A percentile compares a stretch with the other conserved stretches of the same genome.
Evolutionary conservation across 306 rosid species (phyloP).

Genomic region (Trichosanthes cucumerina): DNA sequence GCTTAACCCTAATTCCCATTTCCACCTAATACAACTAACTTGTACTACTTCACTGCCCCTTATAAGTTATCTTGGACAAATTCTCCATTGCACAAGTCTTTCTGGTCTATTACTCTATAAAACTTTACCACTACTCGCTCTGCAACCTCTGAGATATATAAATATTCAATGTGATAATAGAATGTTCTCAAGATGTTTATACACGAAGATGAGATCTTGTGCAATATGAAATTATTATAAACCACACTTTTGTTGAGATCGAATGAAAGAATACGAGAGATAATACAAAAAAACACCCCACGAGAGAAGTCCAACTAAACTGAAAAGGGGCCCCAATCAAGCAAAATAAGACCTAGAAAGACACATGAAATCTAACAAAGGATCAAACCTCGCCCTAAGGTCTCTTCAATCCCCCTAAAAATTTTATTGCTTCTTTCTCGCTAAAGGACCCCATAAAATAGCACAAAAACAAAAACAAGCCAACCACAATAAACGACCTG

Average conservation of each 20-base stretch:
- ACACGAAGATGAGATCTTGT: background rate
- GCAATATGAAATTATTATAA: background rate
- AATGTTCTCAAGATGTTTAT: background rate
- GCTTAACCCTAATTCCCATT: slow-evolving; percentile 1
- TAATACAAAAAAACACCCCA: background rate
- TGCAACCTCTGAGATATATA: background rate
- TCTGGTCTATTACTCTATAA: no score
- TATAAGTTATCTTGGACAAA: background rate
- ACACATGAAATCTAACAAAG: background rate
- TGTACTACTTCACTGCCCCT: background rate
- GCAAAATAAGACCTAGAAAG: background rate
- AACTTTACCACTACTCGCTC: background rate
- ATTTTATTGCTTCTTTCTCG: background rate
- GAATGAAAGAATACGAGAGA: background rate
- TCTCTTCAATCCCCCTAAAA: background rate
- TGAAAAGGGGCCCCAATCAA: background rate
- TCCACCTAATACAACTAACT: slow-evolving; percentile 9
- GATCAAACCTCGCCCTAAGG: background rate
- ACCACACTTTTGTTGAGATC: background rate
- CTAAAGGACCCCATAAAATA: background rate
- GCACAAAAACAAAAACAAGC: background rate
- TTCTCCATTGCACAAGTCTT: background rate
- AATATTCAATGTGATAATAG: background rate
- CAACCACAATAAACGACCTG: background rate
- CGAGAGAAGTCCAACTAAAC: background rate